phyloP scores from a whole-genome alignment of 1,284 basidiomycete genomes.

The Caloboletus firmus region DNA sequence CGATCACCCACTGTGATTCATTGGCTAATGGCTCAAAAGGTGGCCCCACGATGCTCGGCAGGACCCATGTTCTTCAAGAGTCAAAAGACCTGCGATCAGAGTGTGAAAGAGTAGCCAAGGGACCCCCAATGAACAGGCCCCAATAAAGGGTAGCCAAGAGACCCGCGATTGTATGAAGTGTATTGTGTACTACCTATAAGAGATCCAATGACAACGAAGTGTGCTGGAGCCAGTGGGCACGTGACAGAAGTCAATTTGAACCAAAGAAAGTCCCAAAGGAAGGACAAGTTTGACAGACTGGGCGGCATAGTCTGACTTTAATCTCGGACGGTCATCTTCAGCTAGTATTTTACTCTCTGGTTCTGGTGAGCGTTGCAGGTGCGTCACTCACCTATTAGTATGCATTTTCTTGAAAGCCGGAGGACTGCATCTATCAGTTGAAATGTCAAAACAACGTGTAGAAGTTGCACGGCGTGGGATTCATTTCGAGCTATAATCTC shows the following conservation, averaged over 20 bases:
- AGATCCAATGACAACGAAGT: slow-evolving; percentile 16
- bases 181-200: not conserved
- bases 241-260: slow-evolving; percentile 31
- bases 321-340: slow-evolving; percentile 10
- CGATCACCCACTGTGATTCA: not conserved
- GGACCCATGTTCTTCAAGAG: slow-evolving; percentile 34
- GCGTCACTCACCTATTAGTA: too few species aligned
- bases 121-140: too few species aligned
- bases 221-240: too few species aligned
- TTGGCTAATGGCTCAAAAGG: slow-evolving; percentile 22
- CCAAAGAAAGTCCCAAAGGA: slow-evolving; percentile 33
- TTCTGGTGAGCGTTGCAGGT: too few species aligned
- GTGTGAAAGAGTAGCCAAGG: too few species aligned
- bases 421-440: too few species aligned
- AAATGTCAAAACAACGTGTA: too few species aligned
- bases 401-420: too few species aligned
- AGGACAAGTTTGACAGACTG: not conserved
- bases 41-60: slow-evolving; percentile 44
- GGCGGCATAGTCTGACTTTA: not conserved
- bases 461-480: not conserved
- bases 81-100: slow-evolving; percentile 25
- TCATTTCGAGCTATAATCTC: not conserved
- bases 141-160: too few species aligned
- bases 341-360: slow-evolving; percentile 1
- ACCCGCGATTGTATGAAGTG: too few species aligned